Base-by-base conservation (phyloP, 179 eudicot genomes). In the Patellifolia procumbens region DNA sequence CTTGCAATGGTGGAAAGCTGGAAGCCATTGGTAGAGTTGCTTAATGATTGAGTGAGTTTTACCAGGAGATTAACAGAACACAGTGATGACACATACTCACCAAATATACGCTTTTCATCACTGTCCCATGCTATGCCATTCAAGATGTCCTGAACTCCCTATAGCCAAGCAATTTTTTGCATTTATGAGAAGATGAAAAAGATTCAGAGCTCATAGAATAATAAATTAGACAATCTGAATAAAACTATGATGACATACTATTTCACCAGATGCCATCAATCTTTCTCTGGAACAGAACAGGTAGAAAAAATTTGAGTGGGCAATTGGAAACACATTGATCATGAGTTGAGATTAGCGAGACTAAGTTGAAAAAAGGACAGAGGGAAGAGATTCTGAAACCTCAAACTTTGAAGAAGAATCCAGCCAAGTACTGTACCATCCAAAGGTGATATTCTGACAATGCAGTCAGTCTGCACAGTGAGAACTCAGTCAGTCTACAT, bases 111-210 rank as follows among this genome's bases (percentile, higher is more conserved):
- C 51, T 86, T 51, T 46, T 62, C 76, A 10, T 82, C 88, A 32
- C 78, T 70, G 72, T 91, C 94, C 97, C 94, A 91, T 34, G 97
- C 97, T 73, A 91, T 91, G 84, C 97, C 97, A 74, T 91, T 91
- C 80, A 90, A 81, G 62, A 90, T 92, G 80, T 91, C 92, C 0
- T 19, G 17, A 77, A 84, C 69, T 13, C 52, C 49, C 97, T 91
- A 70, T 2, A 20, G 4, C 29, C 32, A 55, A 52, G 45, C 53
- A 46, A 16, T 46, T 48, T 60, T 24, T 58, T 5, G n/a, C 70
- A 78, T 35, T 43, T 37, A 74, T 32, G 8, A 35, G 65, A 56
- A 56, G 43, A 19, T 70, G 1, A 62, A 19, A 28, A 19, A 35
- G 64, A 26, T 7, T 39, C 13, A n/a, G n/a, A 29, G 42, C 15